Percentiles rank a stretch among this genome's conserved stretches.
These are phyloP conservation scores for Hibiscus mutabilis DNA, from an alignment of 345 rosid species.

Conservation along the genomic window DNA sequence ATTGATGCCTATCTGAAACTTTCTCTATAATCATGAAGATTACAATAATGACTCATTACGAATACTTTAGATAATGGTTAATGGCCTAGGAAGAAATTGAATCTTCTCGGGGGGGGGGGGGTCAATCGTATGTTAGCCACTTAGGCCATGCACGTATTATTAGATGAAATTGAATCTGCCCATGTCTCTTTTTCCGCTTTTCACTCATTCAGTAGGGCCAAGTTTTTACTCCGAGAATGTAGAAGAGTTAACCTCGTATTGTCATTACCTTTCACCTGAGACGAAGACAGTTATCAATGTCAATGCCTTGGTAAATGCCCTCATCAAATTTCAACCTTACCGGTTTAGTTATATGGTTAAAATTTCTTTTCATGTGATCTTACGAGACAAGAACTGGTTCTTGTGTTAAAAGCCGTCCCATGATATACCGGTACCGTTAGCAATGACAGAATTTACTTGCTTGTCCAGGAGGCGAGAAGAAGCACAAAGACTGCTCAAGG, in stretches of 20 bases:
- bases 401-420: not conserved
- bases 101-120: too few relatives aligned
- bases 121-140: too few relatives aligned
- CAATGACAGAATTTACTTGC: not conserved
- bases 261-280: not conserved
- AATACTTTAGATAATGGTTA: not conserved
- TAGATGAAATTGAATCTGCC: not conserved
- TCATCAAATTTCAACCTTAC: not conserved
- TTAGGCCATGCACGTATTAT: not conserved
- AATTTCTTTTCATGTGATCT: not conserved
- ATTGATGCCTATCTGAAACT: not conserved
- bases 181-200: not conserved
- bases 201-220: not conserved
- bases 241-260: not conserved
- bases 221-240: not conserved
- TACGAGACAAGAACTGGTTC: not conserved
- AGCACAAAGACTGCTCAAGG: slow-evolving; percentile 65
- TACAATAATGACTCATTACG: not conserved
- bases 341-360: not conserved
- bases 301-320: not conserved
- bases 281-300: not conserved
- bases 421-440: not conserved
- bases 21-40: not conserved
- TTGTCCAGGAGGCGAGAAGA: slow-evolving; percentile 74
- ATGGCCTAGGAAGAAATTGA: not conserved